Base-by-base conservation (phyloP, 345 rosid species). In the Durio zibethinus region DNA sequence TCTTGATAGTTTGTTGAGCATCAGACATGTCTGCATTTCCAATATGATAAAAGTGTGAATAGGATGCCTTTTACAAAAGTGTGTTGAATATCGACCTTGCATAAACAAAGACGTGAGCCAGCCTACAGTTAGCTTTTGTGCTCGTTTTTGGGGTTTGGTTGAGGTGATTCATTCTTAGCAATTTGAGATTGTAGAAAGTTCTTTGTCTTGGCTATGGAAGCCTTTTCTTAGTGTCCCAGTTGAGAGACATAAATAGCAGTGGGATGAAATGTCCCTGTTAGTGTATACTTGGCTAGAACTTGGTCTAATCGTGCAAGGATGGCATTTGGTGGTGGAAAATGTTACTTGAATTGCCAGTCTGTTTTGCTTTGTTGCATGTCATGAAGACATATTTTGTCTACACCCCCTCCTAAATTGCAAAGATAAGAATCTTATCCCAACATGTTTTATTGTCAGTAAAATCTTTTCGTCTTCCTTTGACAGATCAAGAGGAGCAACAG, bases 401-500 rank as follows among this genome's bases (percentile, higher is more conserved):
- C 14, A 16, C 43, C 29, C 56, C 57, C 52, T 59, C 14, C 66
- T 20, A 31, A 27, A 61, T 76, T 59, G 18, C 56, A 29, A 43
- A 64, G 4, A 20, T 25, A 43, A 57, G 50, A 76, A 50, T 38
- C 33, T 35, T 35, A 10, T 27, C n/a, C 48, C 20, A 40, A 29
- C 33, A 14, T 42, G 70, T 18, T 29, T 25, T 52, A 20, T 78
- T 50, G 3, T 56, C 18, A 1, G 29, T 50, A 35, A 81, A 68
- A 36, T 10, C 35, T 10, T 23, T 36, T 79, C 20, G 40, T 77
- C 11, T 36, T 78, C 10, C 52, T 74, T 27, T 5, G 56, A 56
- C 81, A 83, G 88, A 67, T 76, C 78, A 76, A 76, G 84, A 42
- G 76, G 12, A 78, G 59, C 79, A n/a, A n/a, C n/a, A 75, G 31